A percentile compares a stretch with the other conserved stretches of the same genome.
These are phyloP conservation scores for Chenopodium suecicum DNA, from an alignment of 148 eudicot species.

Conservation along the genomic window DNA sequence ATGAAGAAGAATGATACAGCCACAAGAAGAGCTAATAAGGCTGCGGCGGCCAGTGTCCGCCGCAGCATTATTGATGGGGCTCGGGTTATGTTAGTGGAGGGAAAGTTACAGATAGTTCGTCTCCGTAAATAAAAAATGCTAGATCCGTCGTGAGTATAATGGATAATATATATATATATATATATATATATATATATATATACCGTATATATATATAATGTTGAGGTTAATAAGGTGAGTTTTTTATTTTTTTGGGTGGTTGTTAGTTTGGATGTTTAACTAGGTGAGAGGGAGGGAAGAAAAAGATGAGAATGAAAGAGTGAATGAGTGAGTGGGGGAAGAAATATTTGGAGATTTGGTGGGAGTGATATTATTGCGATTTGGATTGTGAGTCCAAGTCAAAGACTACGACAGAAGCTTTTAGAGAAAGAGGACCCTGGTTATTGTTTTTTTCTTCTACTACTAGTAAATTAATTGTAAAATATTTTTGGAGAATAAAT, in stretches of 20 bases:
- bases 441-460: not conserved
- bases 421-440: slow-evolving; percentile 14
- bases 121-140: not conserved
- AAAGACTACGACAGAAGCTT: slow-evolving; percentile 32
- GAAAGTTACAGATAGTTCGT: too few relatives aligned
- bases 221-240: not conserved
- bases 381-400: slow-evolving; percentile 33
- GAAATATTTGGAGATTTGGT: not conserved
- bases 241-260: not conserved
- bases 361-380: slow-evolving; percentile 4
- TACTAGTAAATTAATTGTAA: not conserved
- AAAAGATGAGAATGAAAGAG: not conserved
- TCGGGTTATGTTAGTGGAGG: not conserved
- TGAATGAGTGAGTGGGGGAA: not conserved
- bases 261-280: not conserved
- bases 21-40: too few relatives aligned
- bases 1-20: not conserved
- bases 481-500: too few relatives aligned
- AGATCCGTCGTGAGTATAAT: not conserved
- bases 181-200: too few relatives aligned
- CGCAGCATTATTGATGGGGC: not conserved
- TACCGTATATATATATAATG: too few relatives aligned
- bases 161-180: not conserved
- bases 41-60: not conserved
- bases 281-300: not conserved